Evolutionary conservation across 495 filamentous ascomycete genomes (phyloP).

Genomic region (Penicillium soppii): DNA sequence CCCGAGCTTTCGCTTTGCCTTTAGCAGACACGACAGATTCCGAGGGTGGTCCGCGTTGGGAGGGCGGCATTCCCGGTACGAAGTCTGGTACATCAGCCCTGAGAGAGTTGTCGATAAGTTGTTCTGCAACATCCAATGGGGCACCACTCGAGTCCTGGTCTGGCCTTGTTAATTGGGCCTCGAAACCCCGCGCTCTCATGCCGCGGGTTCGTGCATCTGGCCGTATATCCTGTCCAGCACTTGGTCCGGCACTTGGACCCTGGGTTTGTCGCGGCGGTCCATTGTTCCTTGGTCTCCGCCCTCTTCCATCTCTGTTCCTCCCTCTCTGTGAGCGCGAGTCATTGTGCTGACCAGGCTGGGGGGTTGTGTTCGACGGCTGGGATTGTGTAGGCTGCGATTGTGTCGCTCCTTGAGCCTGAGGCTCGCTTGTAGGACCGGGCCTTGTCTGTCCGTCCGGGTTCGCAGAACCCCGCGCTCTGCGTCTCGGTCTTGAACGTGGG

Average conservation of each 20-base stretch:
- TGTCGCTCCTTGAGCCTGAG: background rate
- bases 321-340: constrained; percentile 29
- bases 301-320: constrained; percentile 39
- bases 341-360: constrained; percentile 9
- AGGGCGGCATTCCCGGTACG: constrained; percentile 53
- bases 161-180: constrained; percentile 48
- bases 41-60: constrained; percentile 10
- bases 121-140: constrained; percentile 22
- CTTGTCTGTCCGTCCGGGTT: constrained; percentile 21
- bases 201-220: constrained; percentile 11
- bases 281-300: constrained; percentile 28
- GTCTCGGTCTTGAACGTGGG: constrained; percentile 29
- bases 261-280: constrained; percentile 22
- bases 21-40: constrained; percentile 12
- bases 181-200: constrained; percentile 51
- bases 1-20: constrained; percentile 31
- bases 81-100: constrained; percentile 60
- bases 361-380: constrained; percentile 7
- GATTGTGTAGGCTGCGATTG: background rate
- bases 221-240: constrained; percentile 8
- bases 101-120: constrained; percentile 20
- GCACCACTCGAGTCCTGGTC: constrained; percentile 23
- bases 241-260: constrained; percentile 23
- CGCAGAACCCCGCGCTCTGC: constrained; percentile 34
- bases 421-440: background rate